phyloP scores from a whole-genome alignment of 2,329 filamentous ascomycete species.

The Ophiostoma sp. region DNA sequence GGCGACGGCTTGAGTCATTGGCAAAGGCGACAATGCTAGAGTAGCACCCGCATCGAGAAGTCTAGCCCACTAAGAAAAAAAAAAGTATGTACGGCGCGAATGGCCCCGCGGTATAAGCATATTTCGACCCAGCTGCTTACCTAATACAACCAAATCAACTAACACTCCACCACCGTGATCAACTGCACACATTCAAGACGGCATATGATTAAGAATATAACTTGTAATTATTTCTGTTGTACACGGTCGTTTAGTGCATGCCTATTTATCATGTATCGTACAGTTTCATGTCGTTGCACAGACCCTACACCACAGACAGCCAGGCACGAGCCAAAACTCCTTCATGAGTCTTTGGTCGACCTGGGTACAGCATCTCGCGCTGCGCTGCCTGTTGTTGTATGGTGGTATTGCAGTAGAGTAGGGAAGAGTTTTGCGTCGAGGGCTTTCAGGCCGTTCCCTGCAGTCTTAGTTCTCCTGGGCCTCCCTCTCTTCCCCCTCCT shows the following conservation, averaged over 20 bases:
- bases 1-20: constrained; percentile 18
- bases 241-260: no score
- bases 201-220: no score
- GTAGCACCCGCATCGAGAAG: constrained; percentile 18
- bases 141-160: not conserved
- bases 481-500: not conserved
- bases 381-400: not conserved
- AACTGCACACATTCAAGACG: no score
- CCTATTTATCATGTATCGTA: not conserved
- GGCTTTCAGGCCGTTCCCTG: no score
- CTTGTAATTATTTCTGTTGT: no score
- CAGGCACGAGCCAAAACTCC: not conserved
- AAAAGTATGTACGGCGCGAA: not conserved
- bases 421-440: no score
- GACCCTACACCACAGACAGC: no score
- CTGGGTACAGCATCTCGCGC: not conserved
- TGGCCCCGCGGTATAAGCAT: constrained; percentile 17
- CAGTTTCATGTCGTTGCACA: not conserved
- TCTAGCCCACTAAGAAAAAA: constrained; percentile 17
- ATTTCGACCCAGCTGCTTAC: not conserved
- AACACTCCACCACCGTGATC: no score
- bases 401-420: not conserved
- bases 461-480: not conserved
- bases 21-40: not conserved
- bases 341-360: not conserved